Percentiles rank a stretch among this genome's conserved stretches.
phyloP scores from a whole-genome alignment of 179 eudicot genomes.

The Spergularia azorica region DNA sequence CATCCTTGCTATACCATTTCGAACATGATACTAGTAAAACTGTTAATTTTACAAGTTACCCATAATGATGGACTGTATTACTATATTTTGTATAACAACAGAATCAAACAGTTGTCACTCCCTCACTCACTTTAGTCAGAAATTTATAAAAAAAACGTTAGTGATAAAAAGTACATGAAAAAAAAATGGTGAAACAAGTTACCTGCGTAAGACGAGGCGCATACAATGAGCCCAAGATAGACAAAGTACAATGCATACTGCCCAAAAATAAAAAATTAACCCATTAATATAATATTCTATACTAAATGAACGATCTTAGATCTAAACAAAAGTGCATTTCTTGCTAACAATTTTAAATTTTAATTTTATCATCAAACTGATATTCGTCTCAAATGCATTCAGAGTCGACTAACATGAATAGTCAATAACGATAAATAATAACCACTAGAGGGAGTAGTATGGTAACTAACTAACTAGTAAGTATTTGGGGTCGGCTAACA shows the following conservation, averaged over 20 bases:
- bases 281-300: neutral
- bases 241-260: constrained; percentile 98
- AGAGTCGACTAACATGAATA: no score
- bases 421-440: no score
- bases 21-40: no score
- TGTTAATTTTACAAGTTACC: neutral
- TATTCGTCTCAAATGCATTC: no score
- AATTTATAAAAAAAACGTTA: neutral
- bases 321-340: neutral
- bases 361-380: no score
- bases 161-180: neutral
- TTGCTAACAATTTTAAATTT: no score
- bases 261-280: constrained; percentile 3
- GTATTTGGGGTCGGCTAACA: neutral
- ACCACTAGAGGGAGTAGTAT: no score
- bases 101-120: neutral
- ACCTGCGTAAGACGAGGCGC: constrained; percentile 95
- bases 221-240: constrained; percentile 92
- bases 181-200: constrained; percentile 32
- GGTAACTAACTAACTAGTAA: no score
- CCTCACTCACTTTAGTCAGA: neutral
- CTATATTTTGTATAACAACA: neutral
- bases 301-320: constrained; percentile 50
- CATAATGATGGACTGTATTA: neutral
- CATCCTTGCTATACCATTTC: neutral